Evolutionary conservation across 1,284 basidiomycete genomes (phyloP), one percentile per base, ranked within the genome.

Genomic region (Ustilago esculenta): DNA sequence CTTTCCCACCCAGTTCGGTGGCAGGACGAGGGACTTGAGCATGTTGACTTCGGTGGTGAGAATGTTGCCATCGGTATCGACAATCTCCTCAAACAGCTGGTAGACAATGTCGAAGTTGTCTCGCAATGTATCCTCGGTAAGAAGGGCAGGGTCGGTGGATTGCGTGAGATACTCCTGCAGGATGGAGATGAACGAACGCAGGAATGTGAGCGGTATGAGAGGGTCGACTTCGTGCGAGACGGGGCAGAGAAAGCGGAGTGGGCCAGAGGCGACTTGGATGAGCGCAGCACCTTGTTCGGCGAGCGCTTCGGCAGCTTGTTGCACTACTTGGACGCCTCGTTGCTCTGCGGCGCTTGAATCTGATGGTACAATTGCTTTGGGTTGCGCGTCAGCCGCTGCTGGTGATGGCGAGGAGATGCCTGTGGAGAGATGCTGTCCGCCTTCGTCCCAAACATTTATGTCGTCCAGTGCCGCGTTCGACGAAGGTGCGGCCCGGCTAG

Each of bases 181-280:
- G 47, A 76, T 72, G 42, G 91, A 88, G 42, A 92, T 84, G 76
- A 97, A 93, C 0, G 89, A 88, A 76, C 91, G 88, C 21, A 97
- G 83, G 81, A 96, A 97, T 0, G 92, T 86, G 79, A 97, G 92
- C 3, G 90, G 92, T 50, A 94, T 88, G 23, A 95, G 83, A 1
- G 94, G 93, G 79, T 97, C 94, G 75, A 90, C 92, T 79, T 92
- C 89, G 42, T 87, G 88, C 66, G 90, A 91, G 35, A 95, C 85
- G 21, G 92, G 92, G 72, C 89, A 90, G 23, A 95, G 82, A 59
- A 93, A 86, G 68, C 88, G 86, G 81, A 95, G 84, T 61, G 84
- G 90, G 50, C 88, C 89, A 68, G 87, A 87, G 76, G 88, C 85
- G 39, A 93, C 83, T 84, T 95, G 92, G 82, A 91, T 92, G 74